Base-by-base conservation (phyloP, 1,284 basidiomycete genomes). In the Malassezia japonica region DNA sequence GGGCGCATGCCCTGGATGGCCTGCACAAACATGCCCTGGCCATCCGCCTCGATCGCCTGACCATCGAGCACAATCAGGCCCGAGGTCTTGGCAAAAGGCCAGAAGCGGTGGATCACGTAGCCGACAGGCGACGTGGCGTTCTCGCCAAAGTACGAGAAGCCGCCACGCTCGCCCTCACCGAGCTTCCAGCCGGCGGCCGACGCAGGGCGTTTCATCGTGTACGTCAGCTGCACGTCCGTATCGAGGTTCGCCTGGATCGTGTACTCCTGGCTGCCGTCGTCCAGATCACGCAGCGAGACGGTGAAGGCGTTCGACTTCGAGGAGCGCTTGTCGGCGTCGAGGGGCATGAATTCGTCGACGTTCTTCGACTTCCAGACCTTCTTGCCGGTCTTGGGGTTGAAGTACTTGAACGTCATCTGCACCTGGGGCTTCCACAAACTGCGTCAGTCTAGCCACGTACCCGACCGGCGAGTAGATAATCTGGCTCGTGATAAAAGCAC, bases 1-100 rank as follows among this genome's bases (percentile, higher is more conserved):
- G 91, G 89, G 9, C 90, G 82, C 89, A 99, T 95, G 66, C 91
- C 92, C 75, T 98, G 94, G 73, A 98, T 92, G 24, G 94, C 92
- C 74, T 94, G 87, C 20, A 94, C 80, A 71, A 95, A 85, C 83
- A 90, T 87, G 32, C 87, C 91, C n/a, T 82, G 78, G 35, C 87
- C 90, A 31, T 81, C 78, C 35, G 83, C 78, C 33, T 81, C 72
- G 52, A 81, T 76, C 15, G 84, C 65, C 46, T 80, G 75, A 31
- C 89, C 90, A 40, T 83, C 79, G 60, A 79, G 73, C 50, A 88
- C 80, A 70, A 96, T 73, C 59, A 82, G 79, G 1, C 91, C 91
- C 53, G 54, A 77, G 43, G 79, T 82, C 51, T 76, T 67, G 56
- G 80, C 79, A 27, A 60, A 50, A 29, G 64, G 68, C 65, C 66